Base-by-base conservation (phyloP, 768 basidiomycete genomes). In the Omphalotus guepiniiformis region DNA sequence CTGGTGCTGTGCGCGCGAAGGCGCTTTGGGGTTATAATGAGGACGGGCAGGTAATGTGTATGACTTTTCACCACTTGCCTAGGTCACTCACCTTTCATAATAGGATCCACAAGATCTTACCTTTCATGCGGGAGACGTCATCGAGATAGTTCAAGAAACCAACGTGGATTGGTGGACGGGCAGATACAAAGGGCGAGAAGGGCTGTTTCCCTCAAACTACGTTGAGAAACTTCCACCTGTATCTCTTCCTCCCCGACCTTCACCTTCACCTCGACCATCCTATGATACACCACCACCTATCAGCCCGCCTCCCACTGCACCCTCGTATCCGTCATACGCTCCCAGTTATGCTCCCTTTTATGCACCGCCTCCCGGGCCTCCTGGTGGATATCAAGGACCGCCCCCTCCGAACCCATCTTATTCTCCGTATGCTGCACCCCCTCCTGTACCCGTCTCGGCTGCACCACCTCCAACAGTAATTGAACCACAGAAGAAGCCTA, bases 101-200 rank as follows among this genome's bases (percentile, higher is more conserved):
- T 58, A 92, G 86, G 86, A 90, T 55, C 70, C 75, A 11, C 79
- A 84, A n/a, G 92, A 95, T 60, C 72, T 95, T 6, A 78, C 82
- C 1, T 93, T 95, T 73, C 61, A 68, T 22, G 63, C 76, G 0
- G 92, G 89, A 3, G 92, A 93, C 57, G 70, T 80, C 37, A 77
- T 95, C 49, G 86, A 89, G 48, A 74, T 95, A 48, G 62, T 88
- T 34, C 78, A 84, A 49, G 88, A 93, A 60, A 85, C 80, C 37
- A 91, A 93, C 49, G 71, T 71, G 3, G 92, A 93, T 62, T 93
- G 92, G 92, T 95, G 89, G 90, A 79, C 75, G 6, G 91, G 92
- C 22, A 72, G 64, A 50, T 56, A 74, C 47, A 75, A 82, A 27
- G 83, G 82, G 21, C 73, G 68, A 49, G 76, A 83, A 46, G 91